Evolutionary conservation across 148 eudicot genomes (phyloP).

Genomic region (Silene conica): DNA sequence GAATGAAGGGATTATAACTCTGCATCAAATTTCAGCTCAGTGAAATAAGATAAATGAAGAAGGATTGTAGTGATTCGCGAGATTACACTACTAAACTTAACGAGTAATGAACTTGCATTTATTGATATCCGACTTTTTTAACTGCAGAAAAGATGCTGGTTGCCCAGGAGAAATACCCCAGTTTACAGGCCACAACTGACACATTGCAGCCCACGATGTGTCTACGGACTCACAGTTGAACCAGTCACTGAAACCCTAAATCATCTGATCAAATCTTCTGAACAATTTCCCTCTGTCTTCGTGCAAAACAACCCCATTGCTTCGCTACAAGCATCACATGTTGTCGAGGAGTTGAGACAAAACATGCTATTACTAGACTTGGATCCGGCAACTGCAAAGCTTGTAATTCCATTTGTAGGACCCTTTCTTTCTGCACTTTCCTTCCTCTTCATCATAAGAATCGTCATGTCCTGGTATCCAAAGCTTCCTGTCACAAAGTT

Average conservation of each 20-base stretch:
- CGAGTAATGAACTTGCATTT: neutral
- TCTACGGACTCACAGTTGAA: conserved; percentile 16
- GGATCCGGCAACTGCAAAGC: conserved; percentile 83
- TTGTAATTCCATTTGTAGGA: conserved; percentile 56
- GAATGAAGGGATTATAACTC: neutral
- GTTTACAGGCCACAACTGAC: conserved; percentile 11
- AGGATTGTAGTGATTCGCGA: neutral
- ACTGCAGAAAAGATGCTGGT: conserved; percentile 30
- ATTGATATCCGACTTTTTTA: neutral
- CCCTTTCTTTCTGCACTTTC: conserved; percentile 80
- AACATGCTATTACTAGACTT: conserved; percentile 48
- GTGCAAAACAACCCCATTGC: neutral
- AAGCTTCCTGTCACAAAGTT: conserved; percentile 84
- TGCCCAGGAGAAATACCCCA: conserved; percentile 24
- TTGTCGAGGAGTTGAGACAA: conserved; percentile 22
- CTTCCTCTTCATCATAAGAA: conserved; percentile 74
- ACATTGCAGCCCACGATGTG: conserved; percentile 29
- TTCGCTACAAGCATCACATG: conserved; percentile 15
- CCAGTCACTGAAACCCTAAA: conserved; percentile 20
- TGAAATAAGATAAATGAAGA: neutral
- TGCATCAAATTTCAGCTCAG: neutral
- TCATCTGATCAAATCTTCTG: conserved; percentile 14
- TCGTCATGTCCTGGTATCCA: conserved; percentile 99
- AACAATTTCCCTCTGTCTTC: neutral
- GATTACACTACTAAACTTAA: neutral